These are phyloP conservation scores for Debaryomyces robertsiae DNA, from an alignment of 1,139 yeast species.

Conservation along the genomic window DNA sequence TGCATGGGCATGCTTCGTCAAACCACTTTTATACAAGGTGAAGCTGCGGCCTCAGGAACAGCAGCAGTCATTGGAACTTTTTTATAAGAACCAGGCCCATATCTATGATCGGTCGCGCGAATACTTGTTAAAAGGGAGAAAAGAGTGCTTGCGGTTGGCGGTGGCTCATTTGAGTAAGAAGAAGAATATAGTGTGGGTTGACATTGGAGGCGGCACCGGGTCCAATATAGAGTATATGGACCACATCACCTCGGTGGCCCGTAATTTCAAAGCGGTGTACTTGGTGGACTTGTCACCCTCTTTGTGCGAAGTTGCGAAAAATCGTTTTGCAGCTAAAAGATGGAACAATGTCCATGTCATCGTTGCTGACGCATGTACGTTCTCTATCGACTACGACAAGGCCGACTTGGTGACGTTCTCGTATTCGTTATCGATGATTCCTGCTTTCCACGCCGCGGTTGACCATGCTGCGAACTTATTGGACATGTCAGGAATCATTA, in stretches of 20 bases:
- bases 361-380: slow-evolving; percentile 77
- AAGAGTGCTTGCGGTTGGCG: slow-evolving; percentile 62
- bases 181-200: slow-evolving; percentile 70
- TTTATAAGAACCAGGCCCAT: slow-evolving; percentile 75
- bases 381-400: slow-evolving; percentile 46
- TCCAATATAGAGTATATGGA: slow-evolving; percentile 79
- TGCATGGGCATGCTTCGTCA: slow-evolving; percentile 63
- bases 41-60: slow-evolving; percentile 48
- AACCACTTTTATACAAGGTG: slow-evolving; percentile 57
- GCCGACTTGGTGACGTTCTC: slow-evolving; percentile 74
- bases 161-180: slow-evolving; percentile 51
- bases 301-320: slow-evolving; percentile 68
- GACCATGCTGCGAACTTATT: slow-evolving; percentile 64
- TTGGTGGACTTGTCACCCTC: slow-evolving; percentile 79
- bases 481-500: slow-evolving; percentile 58
- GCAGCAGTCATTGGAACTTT: slow-evolving; percentile 68
- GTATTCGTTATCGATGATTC: slow-evolving; percentile 83
- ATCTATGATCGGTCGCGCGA: slow-evolving; percentile 73
- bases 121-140: slow-evolving; percentile 68
- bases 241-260: slow-evolving; percentile 48
- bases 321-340: slow-evolving; percentile 50
- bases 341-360: slow-evolving; percentile 70
- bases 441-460: slow-evolving; percentile 77
- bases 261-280: slow-evolving; percentile 64
- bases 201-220: slow-evolving; percentile 87